Evolutionary conservation across 2,329 filamentous ascomycete species (phyloP), one percentile per base, ranked within the genome.

Genomic region (Hypoxylon sp.): DNA sequence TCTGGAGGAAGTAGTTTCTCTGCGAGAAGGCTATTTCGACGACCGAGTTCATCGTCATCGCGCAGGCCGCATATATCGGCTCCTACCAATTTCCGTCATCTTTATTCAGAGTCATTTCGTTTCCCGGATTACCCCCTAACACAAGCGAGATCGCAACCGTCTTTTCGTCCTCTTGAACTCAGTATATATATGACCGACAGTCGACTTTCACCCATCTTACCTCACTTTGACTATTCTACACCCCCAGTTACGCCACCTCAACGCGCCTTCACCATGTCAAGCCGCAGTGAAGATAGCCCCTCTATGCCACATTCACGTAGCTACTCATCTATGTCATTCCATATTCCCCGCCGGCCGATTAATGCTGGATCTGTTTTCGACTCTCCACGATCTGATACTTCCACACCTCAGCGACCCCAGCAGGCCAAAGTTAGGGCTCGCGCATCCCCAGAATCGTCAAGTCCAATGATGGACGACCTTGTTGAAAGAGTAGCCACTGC

Each of bases 11-110:
- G 78, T 68, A 80, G 78, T 72, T 83, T 84, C 74, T 83, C 84
- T 57, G 78, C 80, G 73, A 85, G 81, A 78, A 85, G 80, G 74
- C 80, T 81, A 59, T 79, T 85, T 73, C 80, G 82, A 72, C 81
- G 84, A 66, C 80, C 82, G n/a, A 69, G 69, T 54, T 74, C 73
- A 66, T 79, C 81, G 58, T 79, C 82, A 47, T 80, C 84, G 74
- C 86, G 84, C 78, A 82, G 85, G 77, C 85, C 85, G 76, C 81
- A 82, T 66, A 90, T 91, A 73, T 89, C 88, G 46, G 82, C 82
- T 19, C 88, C 88, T 3, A 84, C 84, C 52, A 82, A 90, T 76
- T 91, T 91, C 74, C 85, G 85, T 51, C 88, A 90, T 79, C 72
- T 90, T 53, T 80, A 85, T 60, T 85, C 79, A 55, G 73, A 78